A percentile compares a stretch with the other conserved stretches of the same genome.
Evolutionary conservation across 495 filamentous ascomycete genomes (phyloP).

Genomic region (Staphylotrichum longicolle): DNA sequence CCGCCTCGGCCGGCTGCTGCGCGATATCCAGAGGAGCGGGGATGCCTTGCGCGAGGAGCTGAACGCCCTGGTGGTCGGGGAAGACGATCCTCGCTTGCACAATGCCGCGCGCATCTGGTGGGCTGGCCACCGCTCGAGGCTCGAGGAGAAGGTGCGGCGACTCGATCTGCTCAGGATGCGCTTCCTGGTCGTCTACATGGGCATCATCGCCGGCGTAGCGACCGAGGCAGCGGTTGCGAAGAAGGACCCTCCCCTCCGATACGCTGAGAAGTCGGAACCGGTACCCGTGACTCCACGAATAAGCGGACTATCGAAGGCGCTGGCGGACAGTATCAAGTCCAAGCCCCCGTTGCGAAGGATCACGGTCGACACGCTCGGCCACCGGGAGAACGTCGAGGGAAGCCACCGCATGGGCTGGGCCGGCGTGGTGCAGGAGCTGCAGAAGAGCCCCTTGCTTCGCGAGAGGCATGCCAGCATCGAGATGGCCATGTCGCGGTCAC

Average conservation of each 20-base stretch:
- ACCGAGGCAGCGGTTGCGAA: slow-evolving; percentile 36
- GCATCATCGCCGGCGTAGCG: slow-evolving; percentile 47
- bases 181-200: slow-evolving; percentile 55
- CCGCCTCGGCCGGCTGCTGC: slow-evolving; percentile 48
- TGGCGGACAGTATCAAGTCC: slow-evolving; percentile 42
- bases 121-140: slow-evolving; percentile 42
- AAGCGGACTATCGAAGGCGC: slow-evolving; percentile 28
- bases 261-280: slow-evolving; percentile 31
- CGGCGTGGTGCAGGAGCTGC: slow-evolving; percentile 53
- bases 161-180: slow-evolving; percentile 61
- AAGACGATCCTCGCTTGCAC: slow-evolving; percentile 43
- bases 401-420: slow-evolving; percentile 49
- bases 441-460: slow-evolving; percentile 50
- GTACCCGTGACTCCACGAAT: slow-evolving; percentile 15
- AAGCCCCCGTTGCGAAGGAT: slow-evolving; percentile 44
- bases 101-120: slow-evolving; percentile 48
- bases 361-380: slow-evolving; percentile 45
- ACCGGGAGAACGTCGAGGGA: slow-evolving; percentile 39
- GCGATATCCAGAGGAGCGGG: slow-evolving; percentile 56
- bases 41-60: slow-evolving; percentile 52
- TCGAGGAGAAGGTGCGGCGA: slow-evolving; percentile 54
- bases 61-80: slow-evolving; percentile 46
- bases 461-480: slow-evolving; percentile 54
- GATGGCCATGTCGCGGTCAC: slow-evolving; percentile 38
- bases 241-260: slow-evolving; percentile 28